Conservation (phyloP, 1,284 basidiomycete genomes). For the Fomitopsis palustris region DNA sequence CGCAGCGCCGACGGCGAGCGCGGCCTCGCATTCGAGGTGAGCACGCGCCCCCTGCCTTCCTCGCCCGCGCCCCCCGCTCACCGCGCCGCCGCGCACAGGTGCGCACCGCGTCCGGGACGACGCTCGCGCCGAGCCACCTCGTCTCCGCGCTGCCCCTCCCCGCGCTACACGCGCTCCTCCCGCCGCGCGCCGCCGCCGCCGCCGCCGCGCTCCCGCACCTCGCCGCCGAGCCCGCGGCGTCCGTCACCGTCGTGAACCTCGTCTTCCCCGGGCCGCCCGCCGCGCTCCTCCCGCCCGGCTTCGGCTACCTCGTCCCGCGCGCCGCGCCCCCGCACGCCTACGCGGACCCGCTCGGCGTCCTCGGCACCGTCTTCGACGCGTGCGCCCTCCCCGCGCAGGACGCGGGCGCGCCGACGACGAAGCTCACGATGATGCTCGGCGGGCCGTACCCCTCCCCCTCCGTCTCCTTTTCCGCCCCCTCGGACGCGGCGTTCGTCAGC, state of each 20-base stretch:
- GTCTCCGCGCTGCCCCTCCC: slow-evolving; percentile 74
- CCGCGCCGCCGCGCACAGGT: slow-evolving; percentile 35
- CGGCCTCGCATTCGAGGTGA: slow-evolving; percentile 43
- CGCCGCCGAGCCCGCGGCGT: slow-evolving; percentile 54
- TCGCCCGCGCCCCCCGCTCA: not conserved
- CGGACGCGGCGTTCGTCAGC: slow-evolving; percentile 31
- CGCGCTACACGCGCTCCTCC: slow-evolving; percentile 52
- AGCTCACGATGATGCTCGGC: slow-evolving; percentile 91
- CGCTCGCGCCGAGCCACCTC: slow-evolving; percentile 49
- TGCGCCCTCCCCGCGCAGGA: slow-evolving; percentile 73
- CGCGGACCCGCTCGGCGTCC: slow-evolving; percentile 48
- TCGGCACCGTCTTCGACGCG: slow-evolving; percentile 86
- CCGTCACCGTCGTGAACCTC: slow-evolving; percentile 73
- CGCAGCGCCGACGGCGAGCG: slow-evolving; percentile 27
- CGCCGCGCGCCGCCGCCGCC: slow-evolving; percentile 23
- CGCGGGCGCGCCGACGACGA: slow-evolving; percentile 42
- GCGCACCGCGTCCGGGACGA: slow-evolving; percentile 34
- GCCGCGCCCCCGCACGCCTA: slow-evolving; percentile 50
- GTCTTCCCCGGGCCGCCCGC: slow-evolving; percentile 57
- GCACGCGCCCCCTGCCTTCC: not conserved
- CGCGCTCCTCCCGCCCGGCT: slow-evolving; percentile 75
- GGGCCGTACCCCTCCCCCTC: slow-evolving; percentile 63
- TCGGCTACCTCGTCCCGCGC: slow-evolving; percentile 93
- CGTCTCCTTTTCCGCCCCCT: slow-evolving; percentile 20
- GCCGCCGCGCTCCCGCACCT: slow-evolving; percentile 40